Conservation (phyloP, 345 rosid genomes). For the Viola odorata region DNA sequence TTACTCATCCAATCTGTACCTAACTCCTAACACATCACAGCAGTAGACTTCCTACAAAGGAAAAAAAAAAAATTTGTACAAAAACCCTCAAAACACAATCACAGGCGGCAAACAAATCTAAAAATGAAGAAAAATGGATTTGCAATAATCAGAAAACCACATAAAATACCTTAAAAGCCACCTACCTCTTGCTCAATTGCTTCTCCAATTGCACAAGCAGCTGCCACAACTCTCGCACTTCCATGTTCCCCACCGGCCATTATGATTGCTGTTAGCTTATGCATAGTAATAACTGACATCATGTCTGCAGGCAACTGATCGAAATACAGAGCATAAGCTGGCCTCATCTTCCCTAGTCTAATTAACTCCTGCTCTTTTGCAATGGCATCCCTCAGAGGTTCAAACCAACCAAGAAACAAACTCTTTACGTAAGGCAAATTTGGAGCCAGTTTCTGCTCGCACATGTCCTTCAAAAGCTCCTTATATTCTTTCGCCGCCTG, state of each 20-base stretch:
- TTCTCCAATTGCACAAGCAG: constrained; percentile 72
- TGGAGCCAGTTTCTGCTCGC: constrained; percentile 87
- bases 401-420: constrained; percentile 95
- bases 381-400: constrained; percentile 74
- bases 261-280: constrained; percentile 63
- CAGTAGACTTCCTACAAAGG: too few relatives aligned
- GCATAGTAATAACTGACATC: constrained; percentile 95
- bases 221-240: constrained; percentile 59
- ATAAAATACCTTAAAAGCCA: constrained; percentile 11
- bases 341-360: constrained; percentile 47
- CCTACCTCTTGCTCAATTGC: constrained; percentile 95
- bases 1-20: too few relatives aligned
- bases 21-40: too few relatives aligned
- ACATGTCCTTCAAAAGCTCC: constrained; percentile 85
- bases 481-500: constrained; percentile 72
- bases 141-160: not conserved
- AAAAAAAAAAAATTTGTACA: too few relatives aligned
- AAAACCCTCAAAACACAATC: too few relatives aligned
- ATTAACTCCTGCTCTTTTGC: constrained; percentile 58
- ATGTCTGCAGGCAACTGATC: constrained; percentile 82
- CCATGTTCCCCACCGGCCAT: constrained; percentile 84
- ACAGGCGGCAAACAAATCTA: too few relatives aligned
- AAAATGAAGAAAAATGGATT: too few relatives aligned
- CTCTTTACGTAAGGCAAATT: constrained; percentile 87
- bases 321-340: constrained; percentile 44